These are phyloP conservation scores for Barnettozyma wickerhamii DNA, from an alignment of 805 yeast genomes.

Conservation along the genomic window DNA sequence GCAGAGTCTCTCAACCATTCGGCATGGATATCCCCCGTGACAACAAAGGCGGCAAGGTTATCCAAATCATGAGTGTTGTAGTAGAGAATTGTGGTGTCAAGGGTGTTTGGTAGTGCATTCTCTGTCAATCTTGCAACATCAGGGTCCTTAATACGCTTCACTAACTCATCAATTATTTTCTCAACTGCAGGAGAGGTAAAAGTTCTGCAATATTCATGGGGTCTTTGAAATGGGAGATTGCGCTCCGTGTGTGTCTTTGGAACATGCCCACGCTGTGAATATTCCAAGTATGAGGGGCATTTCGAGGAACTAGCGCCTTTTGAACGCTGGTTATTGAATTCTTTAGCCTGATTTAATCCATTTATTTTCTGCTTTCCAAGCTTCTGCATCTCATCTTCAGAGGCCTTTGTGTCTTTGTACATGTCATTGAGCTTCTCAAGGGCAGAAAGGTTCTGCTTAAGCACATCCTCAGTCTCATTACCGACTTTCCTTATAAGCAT, in stretches of 20 bases:
- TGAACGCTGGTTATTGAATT: background rate
- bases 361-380: no score
- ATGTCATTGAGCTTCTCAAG: slow-evolving; percentile 2
- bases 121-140: slow-evolving; percentile 76
- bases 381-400: background rate
- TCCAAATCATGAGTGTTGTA: slow-evolving; percentile 31
- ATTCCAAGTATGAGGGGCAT: slow-evolving; percentile 64
- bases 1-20: slow-evolving; percentile 92
- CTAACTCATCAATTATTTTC: slow-evolving; percentile 48
- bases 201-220: slow-evolving; percentile 67
- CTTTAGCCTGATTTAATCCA: background rate
- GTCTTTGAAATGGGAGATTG: slow-evolving; percentile 70
- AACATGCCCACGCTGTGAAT: slow-evolving; percentile 46
- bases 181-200: slow-evolving; percentile 64
- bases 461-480: slow-evolving; percentile 1
- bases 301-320: background rate
- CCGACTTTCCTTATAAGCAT: background rate
- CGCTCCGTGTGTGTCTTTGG: slow-evolving; percentile 57
- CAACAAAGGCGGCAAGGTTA: slow-evolving; percentile 57
- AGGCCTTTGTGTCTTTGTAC: background rate
- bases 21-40: slow-evolving; percentile 91
- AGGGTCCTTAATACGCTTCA: slow-evolving; percentile 43
- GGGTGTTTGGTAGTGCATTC: slow-evolving; percentile 80
- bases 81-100: slow-evolving; percentile 85
- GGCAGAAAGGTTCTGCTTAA: slow-evolving; percentile 3